These are phyloP conservation scores for Parsonsia alboflavescens DNA, from an alignment of 257 asterid species.

Conservation along the genomic window DNA sequence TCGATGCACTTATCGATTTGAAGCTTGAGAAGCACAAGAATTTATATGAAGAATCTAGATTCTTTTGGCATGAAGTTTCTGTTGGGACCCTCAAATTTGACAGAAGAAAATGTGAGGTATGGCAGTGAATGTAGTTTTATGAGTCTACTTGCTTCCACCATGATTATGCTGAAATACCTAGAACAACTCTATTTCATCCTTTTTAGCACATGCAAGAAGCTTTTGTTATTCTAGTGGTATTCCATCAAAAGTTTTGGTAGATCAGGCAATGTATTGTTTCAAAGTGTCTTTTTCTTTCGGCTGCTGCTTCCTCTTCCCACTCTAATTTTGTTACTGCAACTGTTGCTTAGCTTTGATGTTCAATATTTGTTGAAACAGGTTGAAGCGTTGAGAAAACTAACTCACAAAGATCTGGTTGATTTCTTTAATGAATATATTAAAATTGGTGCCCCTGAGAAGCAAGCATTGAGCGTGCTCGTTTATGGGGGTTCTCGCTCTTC, in stretches of 20 bases:
- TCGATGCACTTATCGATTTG: constrained; percentile 74
- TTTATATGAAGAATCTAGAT: constrained; percentile 72
- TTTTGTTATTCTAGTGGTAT: too few relatives aligned
- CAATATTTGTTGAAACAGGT: constrained; percentile 46
- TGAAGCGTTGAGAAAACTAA: constrained; percentile 61
- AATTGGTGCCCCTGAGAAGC: constrained; percentile 66
- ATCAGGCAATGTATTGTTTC: not conserved
- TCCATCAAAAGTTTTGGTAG: constrained; percentile 22
- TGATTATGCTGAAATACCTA: not conserved
- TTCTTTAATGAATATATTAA: constrained; percentile 76
- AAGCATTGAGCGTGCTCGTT: constrained; percentile 58
- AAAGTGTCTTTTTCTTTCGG: not conserved
- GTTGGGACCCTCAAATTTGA: constrained; percentile 89
- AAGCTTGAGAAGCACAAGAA: constrained; percentile 98
- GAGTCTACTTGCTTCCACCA: not conserved
- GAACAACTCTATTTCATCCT: not conserved
- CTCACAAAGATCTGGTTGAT: constrained; percentile 59
- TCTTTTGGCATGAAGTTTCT: constrained; percentile 75
- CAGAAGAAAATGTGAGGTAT: constrained; percentile 83
- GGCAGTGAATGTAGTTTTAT: constrained; percentile 13
- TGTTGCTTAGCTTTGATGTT: not conserved
- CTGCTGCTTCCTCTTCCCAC: not conserved
- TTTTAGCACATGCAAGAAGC: not conserved
- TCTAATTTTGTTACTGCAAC: not conserved
- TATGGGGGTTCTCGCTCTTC: constrained; percentile 75